A percentile compares a stretch with the other conserved stretches of the same genome.
These are phyloP conservation scores for Verticillium zaregamsianum DNA, from an alignment of 2,329 filamentous ascomycete genomes.

Conservation along the genomic window DNA sequence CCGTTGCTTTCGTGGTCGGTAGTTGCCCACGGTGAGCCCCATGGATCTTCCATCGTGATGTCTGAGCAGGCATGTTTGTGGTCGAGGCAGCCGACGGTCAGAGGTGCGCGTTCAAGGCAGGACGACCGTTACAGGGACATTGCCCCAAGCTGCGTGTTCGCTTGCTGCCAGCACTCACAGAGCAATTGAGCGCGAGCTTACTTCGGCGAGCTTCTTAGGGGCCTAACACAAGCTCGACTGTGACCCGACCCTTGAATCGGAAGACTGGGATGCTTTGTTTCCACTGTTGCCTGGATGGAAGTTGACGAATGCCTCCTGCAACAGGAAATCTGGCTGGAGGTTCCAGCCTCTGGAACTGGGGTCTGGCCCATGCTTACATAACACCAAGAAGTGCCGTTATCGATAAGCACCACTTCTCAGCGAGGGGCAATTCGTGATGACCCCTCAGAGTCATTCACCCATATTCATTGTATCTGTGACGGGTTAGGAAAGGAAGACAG, in stretches of 20 bases:
- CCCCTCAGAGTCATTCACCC: not conserved
- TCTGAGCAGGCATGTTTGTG: not conserved
- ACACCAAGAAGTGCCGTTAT: not conserved
- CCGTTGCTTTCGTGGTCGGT: conserved; percentile 30
- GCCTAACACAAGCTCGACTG: not conserved
- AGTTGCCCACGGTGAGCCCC: conserved; percentile 56
- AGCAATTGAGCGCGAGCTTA: not conserved
- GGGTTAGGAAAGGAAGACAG: not conserved
- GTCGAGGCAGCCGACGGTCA: not conserved
- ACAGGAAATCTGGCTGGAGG: not conserved
- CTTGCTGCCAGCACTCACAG: not conserved
- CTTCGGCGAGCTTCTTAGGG: not conserved
- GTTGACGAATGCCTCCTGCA: not conserved
- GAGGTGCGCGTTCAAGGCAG: not conserved
- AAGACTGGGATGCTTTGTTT: not conserved
- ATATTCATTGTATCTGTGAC: not conserved
- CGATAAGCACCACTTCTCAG: not conserved
- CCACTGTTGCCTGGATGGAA: not conserved
- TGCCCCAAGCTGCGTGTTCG: not conserved
- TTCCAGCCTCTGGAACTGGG: not conserved
- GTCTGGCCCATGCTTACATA: not conserved
- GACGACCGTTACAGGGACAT: not conserved
- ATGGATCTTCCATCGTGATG: conserved; percentile 55
- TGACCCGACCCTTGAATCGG: not conserved
- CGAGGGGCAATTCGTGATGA: not conserved